Base-by-base conservation (phyloP, 495 filamentous ascomycete genomes). In the Daldinia bambusicola region DNA sequence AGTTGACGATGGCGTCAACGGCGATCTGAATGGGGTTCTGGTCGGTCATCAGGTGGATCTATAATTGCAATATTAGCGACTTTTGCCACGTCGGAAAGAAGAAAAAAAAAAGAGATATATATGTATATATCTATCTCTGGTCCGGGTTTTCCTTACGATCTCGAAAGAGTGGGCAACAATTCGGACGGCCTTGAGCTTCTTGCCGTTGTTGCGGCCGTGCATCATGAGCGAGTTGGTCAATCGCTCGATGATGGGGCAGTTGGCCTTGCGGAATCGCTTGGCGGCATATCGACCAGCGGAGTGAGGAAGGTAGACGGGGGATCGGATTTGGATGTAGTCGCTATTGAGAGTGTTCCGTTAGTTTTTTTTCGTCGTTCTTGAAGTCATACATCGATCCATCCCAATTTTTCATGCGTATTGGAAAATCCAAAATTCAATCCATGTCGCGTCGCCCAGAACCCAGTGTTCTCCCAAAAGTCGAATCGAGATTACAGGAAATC, bases 31-130 rank as follows among this genome's bases (percentile, higher is more conserved):
- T 95, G 78, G 95, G 95, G 90, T 99, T 99, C 87, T 97, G 94
- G 89, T 99, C 95, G 86, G 96, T 98, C 93, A 97, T 98, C 87
- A 99, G 93, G 91, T 98, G 94, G 84, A 99, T 94, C 94, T 97
- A 79, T 58, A 26, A 26, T 26, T 26, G 64, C 30, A 36, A 57
- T 59, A 57, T 63, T 74, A 63, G 58, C 66, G 55, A 66, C 38
- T 43, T 43, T 12, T 53, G 5, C 50, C 13, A 32, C 22, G 13
- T n/a, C 14, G 26, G 10, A n/a, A n/a, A n/a, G n/a, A n/a, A n/a
- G n/a, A n/a, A n/a, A n/a, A n/a, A n/a, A n/a, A n/a, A n/a, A n/a
- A n/a, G n/a, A n/a, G n/a, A n/a, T 26, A 30, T 4, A 8, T 10
- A 26, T 26, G 3, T 26, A 26, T 26, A 3, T 26, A 30, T 13